A percentile compares a stretch with the other conserved stretches of the same genome.
Evolutionary conservation across 2,329 filamentous ascomycete species (phyloP).

Genomic region (Ophiostoma novo-ulmi): DNA sequence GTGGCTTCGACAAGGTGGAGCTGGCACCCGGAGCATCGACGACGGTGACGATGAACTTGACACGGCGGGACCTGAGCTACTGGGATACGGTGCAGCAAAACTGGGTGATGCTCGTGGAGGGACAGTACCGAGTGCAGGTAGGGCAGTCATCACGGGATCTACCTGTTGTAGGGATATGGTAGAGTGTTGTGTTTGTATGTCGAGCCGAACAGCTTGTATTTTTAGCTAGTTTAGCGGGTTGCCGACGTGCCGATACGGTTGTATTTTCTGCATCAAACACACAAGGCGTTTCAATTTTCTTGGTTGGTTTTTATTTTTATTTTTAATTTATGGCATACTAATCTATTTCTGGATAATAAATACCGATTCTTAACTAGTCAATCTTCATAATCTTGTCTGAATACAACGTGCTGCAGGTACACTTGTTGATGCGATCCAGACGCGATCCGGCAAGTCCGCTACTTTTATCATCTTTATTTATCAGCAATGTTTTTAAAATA

Average conservation of each 20-base stretch:
- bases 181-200: neutral
- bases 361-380: too few species aligned
- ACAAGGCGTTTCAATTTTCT: too few species aligned
- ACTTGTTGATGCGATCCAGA: neutral
- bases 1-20: constrained; percentile 66
- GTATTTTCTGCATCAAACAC: too few species aligned
- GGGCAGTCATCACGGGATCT: constrained; percentile 29
- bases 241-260: too few species aligned
- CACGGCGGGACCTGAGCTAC: constrained; percentile 49
- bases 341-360: too few species aligned
- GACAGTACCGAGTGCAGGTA: constrained; percentile 26
- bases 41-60: constrained; percentile 44
- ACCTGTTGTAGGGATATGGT: constrained; percentile 26
- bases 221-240: too few species aligned
- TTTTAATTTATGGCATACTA: too few species aligned
- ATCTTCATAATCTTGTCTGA: neutral
- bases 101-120: constrained; percentile 38
- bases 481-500: too few species aligned
- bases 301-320: too few species aligned
- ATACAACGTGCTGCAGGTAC: neutral
- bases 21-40: constrained; percentile 45
- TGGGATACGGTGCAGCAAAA: constrained; percentile 49
- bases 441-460: neutral
- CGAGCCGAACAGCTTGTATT: too few species aligned
- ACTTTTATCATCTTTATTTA: too few species aligned